Evolutionary conservation across 2,329 filamentous ascomycete species (phyloP).

Genomic region (Talaromyces funiculosus): DNA sequence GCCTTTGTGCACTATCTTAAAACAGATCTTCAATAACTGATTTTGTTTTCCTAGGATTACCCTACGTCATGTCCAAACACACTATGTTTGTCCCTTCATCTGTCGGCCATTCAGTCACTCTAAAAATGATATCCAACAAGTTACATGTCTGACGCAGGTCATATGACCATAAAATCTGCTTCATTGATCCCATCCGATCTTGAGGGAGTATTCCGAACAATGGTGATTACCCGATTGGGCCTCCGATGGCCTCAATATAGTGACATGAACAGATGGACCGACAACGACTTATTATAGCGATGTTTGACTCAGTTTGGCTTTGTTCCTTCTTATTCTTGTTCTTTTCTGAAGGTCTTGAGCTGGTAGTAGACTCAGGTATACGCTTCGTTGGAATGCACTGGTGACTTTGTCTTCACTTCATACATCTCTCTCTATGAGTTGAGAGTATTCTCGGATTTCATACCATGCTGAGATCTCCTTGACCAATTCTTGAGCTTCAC

Average conservation of each 20-base stretch:
- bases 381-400: not conserved
- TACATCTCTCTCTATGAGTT: not conserved
- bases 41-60: not conserved
- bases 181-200: not conserved
- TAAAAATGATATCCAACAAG: not conserved
- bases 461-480: not conserved
- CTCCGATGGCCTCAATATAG: not conserved
- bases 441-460: not conserved
- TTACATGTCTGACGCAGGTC: not conserved
- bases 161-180: not conserved
- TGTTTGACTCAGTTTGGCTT: not conserved
- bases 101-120: not conserved
- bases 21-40: not conserved
- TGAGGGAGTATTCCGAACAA: not conserved
- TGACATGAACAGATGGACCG: not conserved
- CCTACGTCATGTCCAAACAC: not conserved
- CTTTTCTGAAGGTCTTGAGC: not conserved
- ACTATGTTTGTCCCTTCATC: not conserved
- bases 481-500: not conserved
- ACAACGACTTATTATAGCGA: not conserved
- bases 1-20: not conserved
- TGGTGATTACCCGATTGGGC: not conserved
- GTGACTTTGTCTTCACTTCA: not conserved
- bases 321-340: not conserved
- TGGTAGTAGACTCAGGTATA: not conserved